Conservation (phyloP, 176 grass and related monocot genomes). For the Carex littledalei region DNA sequence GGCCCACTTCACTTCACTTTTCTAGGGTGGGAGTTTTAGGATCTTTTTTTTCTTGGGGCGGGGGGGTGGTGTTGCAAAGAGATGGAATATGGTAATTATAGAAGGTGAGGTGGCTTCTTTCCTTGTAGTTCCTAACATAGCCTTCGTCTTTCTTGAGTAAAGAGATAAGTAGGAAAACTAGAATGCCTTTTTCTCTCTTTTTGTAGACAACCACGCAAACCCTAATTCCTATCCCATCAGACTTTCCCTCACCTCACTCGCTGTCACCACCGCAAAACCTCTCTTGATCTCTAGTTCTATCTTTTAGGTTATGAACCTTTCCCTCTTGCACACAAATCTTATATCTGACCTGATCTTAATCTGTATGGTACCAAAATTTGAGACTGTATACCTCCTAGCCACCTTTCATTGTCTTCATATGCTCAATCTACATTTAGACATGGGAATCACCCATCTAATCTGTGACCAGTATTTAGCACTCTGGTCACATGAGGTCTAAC, state of each 20-base stretch:
- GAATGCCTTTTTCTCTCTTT: not conserved
- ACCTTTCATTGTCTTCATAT: not conserved
- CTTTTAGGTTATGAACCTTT: not conserved
- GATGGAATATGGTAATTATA: not conserved
- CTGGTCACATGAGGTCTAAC: not conserved
- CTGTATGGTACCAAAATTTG: slow-evolving; percentile 8
- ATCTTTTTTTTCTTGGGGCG: not conserved
- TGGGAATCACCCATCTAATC: not conserved
- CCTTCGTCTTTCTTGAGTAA: not conserved
- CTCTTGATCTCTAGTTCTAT: not conserved
- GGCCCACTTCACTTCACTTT: not conserved
- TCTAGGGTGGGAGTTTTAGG: not conserved
- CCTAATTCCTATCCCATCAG: not conserved
- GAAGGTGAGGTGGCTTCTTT: not conserved
- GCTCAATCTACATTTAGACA: not conserved
- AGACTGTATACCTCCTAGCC: not conserved
- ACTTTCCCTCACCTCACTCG: not conserved
- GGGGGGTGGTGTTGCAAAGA: not conserved
- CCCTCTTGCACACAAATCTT: not conserved
- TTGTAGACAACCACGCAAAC: not conserved
- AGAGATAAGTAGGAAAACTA: not conserved
- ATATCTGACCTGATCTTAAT: not conserved
- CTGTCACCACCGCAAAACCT: not conserved
- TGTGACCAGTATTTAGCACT: not conserved
- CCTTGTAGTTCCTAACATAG: slow-evolving; percentile 11